These are phyloP conservation scores for Pyronema domesticum DNA, from an alignment of 495 filamentous ascomycete species.

Conservation along the genomic window DNA sequence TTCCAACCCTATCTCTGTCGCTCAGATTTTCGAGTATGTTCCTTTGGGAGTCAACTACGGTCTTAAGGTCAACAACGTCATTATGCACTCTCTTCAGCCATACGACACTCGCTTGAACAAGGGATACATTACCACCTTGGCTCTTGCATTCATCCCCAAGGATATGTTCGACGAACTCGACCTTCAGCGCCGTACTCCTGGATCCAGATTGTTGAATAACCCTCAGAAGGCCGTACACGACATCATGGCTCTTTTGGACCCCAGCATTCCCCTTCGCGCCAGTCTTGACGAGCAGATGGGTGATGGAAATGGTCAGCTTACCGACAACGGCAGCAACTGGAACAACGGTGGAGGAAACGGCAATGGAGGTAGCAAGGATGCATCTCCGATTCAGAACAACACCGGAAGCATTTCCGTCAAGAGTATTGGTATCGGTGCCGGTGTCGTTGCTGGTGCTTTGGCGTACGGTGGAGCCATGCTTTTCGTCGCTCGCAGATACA, in stretches of 20 bases:
- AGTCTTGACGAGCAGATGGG: slow-evolving; percentile 26
- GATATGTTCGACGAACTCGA: slow-evolving; percentile 44
- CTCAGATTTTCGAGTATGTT: slow-evolving; percentile 73
- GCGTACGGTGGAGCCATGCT: slow-evolving; percentile 99
- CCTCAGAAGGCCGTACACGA: slow-evolving; percentile 38
- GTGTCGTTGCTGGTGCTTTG: slow-evolving; percentile 59
- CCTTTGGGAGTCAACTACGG: slow-evolving; percentile 58
- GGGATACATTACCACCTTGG: slow-evolving; percentile 72
- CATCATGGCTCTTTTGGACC: slow-evolving; percentile 66
- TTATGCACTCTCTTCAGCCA: slow-evolving; percentile 57
- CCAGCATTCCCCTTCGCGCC: slow-evolving; percentile 59
- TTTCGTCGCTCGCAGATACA: slow-evolving; percentile 82
- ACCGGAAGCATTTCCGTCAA: slow-evolving; percentile 40
- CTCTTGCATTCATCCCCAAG: slow-evolving; percentile 52
- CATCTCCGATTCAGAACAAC: slow-evolving; percentile 21
- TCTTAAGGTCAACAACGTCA: slow-evolving; percentile 37
- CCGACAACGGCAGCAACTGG: neutral
- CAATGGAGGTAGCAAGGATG: slow-evolving; percentile 14
- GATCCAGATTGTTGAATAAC: slow-evolving; percentile 56
- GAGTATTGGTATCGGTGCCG: slow-evolving; percentile 68
- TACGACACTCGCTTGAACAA: slow-evolving; percentile 51
- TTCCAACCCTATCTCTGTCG: slow-evolving; percentile 44
- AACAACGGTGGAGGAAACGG: slow-evolving; percentile 14
- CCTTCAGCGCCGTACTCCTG: slow-evolving; percentile 47
- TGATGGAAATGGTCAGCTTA: slow-evolving; percentile 5